Percentiles rank a stretch among this genome's conserved stretches.
These are phyloP conservation scores for Aspergillus sp. DNA, from an alignment of 2,329 filamentous ascomycete genomes.

Conservation along the genomic window DNA sequence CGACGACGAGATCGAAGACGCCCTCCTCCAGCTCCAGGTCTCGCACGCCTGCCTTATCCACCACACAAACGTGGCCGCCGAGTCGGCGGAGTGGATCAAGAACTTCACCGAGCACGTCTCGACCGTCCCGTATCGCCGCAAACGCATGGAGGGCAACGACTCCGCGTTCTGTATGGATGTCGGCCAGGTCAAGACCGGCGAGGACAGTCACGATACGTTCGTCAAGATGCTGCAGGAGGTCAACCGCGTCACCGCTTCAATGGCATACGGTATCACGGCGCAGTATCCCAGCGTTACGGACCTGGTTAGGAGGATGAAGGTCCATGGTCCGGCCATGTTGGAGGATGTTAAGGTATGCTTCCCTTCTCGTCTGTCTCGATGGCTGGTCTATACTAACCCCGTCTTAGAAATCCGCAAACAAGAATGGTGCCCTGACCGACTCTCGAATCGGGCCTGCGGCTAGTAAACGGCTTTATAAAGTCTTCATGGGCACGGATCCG, in stretches of 20 bases:
- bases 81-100: slow-evolving; percentile 64
- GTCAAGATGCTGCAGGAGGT: slow-evolving; percentile 69
- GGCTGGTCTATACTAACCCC: background rate
- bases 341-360: slow-evolving; percentile 45
- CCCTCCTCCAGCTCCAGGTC: slow-evolving; percentile 60
- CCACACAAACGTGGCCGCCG: slow-evolving; percentile 51
- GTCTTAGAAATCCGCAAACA: slow-evolving; percentile 39
- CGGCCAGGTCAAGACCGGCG: slow-evolving; percentile 64
- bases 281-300: slow-evolving; percentile 51
- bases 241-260: slow-evolving; percentile 58
- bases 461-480: slow-evolving; percentile 40
- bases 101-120: slow-evolving; percentile 71
- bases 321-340: slow-evolving; percentile 51
- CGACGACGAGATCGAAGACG: slow-evolving; percentile 61
- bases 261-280: slow-evolving; percentile 59
- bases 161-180: slow-evolving; percentile 66
- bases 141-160: slow-evolving; percentile 40
- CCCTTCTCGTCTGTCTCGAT: background rate
- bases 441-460: slow-evolving; percentile 39
- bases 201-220: slow-evolving; percentile 58
- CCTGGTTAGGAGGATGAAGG: slow-evolving; percentile 51
- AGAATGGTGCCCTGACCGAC: slow-evolving; percentile 36
- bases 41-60: slow-evolving; percentile 58
- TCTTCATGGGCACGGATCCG: slow-evolving; percentile 40
- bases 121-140: slow-evolving; percentile 58